Base-by-base conservation (phyloP, 805 yeast genomes). In the Pichia kluyveri region DNA sequence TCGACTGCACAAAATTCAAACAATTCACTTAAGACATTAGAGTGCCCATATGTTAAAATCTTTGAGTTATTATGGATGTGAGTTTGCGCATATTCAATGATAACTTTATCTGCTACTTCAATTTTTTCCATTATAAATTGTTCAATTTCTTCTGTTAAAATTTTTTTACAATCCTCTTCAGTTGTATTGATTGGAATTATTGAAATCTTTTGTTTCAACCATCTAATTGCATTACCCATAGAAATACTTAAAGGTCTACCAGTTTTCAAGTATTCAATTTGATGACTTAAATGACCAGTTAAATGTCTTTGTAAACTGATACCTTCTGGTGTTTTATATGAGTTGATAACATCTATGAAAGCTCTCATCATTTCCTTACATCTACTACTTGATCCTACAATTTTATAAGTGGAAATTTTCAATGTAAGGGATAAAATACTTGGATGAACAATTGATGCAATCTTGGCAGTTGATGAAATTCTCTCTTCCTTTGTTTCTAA, bases 201-300 rank as follows among this genome's bases (percentile, higher is more conserved):
- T 0, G 96, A 80, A 47, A 93, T 91, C 63, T 86, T 91, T 69
- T 91, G 98, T 61, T 93, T 93, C 54, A 93, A 74, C 96, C 97
- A 90, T 58, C 99, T 79, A 55, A 93, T 93, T 3, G 97, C 91
- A 69, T 90, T 93, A 47, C 99, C 99, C 99, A 93, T 93, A 1
- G 96, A 78, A 2, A 90, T 86, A 48, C 93, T 81, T 43, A 93
- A 72, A 1, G 98, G 97, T 53, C 99, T 79, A 4, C 96, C 90
- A 10, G 87, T 80, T 58, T 87, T 91, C 56, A 93, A 71, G 56
- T 85, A 87, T 62, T 91, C 99, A 54, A 93, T 93, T 67, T 93
- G 99, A 60, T 85, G 87, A 11, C 95, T 82, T 50, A 93, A 72
- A 63, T 89, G 91, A 32, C 83, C 81, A 0, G 96, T 88, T 59